Evolutionary conservation across 179 eudicot genomes (phyloP), one percentile per base, ranked within the genome.

Genomic region (Spergularia azorica): DNA sequence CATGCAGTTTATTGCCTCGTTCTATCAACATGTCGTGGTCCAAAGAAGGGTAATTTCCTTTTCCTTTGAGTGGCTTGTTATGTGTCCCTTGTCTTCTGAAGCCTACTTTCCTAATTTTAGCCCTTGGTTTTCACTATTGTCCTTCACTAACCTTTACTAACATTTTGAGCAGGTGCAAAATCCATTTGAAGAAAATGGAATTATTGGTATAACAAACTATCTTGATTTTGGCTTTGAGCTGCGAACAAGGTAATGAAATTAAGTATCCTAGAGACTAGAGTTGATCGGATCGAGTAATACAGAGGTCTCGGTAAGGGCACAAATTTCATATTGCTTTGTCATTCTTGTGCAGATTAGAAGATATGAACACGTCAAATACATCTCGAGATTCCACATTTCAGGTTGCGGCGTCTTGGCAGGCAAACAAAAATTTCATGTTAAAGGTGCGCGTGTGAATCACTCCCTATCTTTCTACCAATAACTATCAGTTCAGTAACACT

Each of bases 361-460:
- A 89, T 79, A 76, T 62, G 54, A 80, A 77, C 55, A 18, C 83
- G 26, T 61, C 89, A 50, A 88, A 86, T 61, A 70, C 66, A 62
- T 76, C 79, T 64, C 81, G 81, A 14, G 93, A 91, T 77, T 91
- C 98, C 70, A 82, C 90, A 26, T 91, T 91, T 70, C 95, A 93
- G 81, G 88, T 93, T 79, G 98, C 90, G 81, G 95, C 92, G 79
- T 90, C 98, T 72, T 93, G 98, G 97, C 98, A 91, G 84, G 95
- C 97, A 78, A 93, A 93, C 79, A 93, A 90, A 81, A 93, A 93
- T 84, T 81, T 93, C 72, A 74, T 91, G 81, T 68, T 93, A 62
- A 93, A 93, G 98, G 98, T 90, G 77, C 18, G 69, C 46, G 18
- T 43, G 38, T 79, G 36, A 60, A 21, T 66, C 46, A 9, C 12